Evolutionary conservation across 495 filamentous ascomycete species (phyloP).

Genomic region (Podospora pseudoanserina): DNA sequence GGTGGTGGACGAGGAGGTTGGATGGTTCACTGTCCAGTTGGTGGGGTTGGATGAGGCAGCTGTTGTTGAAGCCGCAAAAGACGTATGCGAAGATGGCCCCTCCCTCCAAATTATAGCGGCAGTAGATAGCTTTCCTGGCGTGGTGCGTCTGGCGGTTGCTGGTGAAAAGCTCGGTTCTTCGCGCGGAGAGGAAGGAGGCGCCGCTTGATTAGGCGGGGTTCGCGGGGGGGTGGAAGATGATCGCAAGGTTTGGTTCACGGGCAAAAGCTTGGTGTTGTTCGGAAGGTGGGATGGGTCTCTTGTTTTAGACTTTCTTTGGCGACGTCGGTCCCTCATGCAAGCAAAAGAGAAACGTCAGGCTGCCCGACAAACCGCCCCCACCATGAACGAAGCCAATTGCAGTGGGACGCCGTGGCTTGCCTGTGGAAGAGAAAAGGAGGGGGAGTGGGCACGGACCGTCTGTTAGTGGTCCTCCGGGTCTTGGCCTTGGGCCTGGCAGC

Average conservation of each 20-base stretch:
- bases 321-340: conserved; percentile 10
- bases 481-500: conserved; percentile 6
- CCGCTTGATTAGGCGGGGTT: background rate
- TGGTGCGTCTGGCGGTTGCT: background rate
- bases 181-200: background rate
- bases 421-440: conserved; percentile 10
- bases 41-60: background rate
- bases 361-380: conserved; percentile 19
- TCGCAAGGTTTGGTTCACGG: background rate
- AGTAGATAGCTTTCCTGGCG: background rate
- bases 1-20: background rate
- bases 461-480: background rate
- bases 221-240: background rate
- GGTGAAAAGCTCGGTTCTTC: background rate
- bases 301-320: conserved; percentile 14
- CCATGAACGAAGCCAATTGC: conserved; percentile 3
- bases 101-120: background rate
- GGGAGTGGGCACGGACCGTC: conserved; percentile 16
- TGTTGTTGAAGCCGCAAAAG: background rate
- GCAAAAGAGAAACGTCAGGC: conserved; percentile 28
- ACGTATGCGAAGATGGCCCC: background rate
- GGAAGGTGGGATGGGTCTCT: conserved; percentile 14
- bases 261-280: background rate
- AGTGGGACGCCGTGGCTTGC: conserved; percentile 5
- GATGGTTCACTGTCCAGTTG: background rate